These are phyloP conservation scores for Pichia pseudocactophila DNA, from an alignment of 805 yeast genomes.

Conservation along the genomic window DNA sequence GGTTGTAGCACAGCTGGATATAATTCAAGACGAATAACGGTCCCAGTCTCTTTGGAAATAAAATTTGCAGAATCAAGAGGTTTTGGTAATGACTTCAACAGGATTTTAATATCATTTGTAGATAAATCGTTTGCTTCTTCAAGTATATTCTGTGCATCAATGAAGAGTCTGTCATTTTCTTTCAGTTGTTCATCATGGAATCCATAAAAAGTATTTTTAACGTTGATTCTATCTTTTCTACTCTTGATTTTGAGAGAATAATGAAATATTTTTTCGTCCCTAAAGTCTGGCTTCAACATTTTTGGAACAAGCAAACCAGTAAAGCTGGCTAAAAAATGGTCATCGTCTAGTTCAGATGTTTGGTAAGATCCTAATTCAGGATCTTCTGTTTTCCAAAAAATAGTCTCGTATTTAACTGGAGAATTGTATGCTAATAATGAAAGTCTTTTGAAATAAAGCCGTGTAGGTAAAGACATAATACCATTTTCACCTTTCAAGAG, in stretches of 20 bases:
- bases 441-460: slow-evolving; percentile 27
- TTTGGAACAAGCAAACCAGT: slow-evolving; percentile 23
- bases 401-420: slow-evolving; percentile 12
- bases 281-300: slow-evolving; percentile 8
- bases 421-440: slow-evolving; percentile 1
- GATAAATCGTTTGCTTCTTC: slow-evolving; percentile 4
- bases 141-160: slow-evolving; percentile 5
- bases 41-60: slow-evolving; percentile 37
- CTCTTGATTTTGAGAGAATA: slow-evolving; percentile 24
- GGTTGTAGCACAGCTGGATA: slow-evolving; percentile 40
- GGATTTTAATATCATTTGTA: slow-evolving; percentile 8
- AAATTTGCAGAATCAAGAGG: slow-evolving; percentile 39
- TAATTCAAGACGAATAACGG: slow-evolving; percentile 44
- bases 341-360: slow-evolving; percentile 1
- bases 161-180: slow-evolving; percentile 16
- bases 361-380: neutral
- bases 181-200: slow-evolving; percentile 22
- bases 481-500: slow-evolving; percentile 20
- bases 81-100: slow-evolving; percentile 25
- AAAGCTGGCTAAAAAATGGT: slow-evolving; percentile 4
- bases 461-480: slow-evolving; percentile 22
- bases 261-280: slow-evolving; percentile 20
- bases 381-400: slow-evolving; percentile 12
- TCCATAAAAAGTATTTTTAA: slow-evolving; percentile 21
- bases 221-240: slow-evolving; percentile 3